Conservation (phyloP, 345 rosid genomes). For the Isatis tinctoria region DNA sequence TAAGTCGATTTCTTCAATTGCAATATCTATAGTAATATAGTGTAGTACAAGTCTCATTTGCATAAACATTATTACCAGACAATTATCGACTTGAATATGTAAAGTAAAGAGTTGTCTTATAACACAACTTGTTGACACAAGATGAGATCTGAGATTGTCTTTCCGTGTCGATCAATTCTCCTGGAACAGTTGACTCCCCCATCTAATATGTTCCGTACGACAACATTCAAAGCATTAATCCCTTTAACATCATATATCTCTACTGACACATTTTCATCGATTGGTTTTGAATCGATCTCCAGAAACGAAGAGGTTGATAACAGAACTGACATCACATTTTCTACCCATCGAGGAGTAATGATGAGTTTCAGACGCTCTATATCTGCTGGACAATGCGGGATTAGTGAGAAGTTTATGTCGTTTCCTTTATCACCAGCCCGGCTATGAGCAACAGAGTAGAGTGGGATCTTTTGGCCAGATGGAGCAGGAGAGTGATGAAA, state of each 20-base stretch:
- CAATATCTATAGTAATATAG: neutral
- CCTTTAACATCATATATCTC: constrained; percentile 78
- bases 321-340: constrained; percentile 54
- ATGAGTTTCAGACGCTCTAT: constrained; percentile 52
- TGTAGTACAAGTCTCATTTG: constrained; percentile 6
- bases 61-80: neutral
- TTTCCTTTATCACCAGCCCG: constrained; percentile 90
- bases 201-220: constrained; percentile 74
- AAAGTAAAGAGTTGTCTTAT: constrained; percentile 23
- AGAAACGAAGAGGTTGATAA: constrained; percentile 44
- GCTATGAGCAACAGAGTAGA: constrained; percentile 67
- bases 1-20: constrained; percentile 17
- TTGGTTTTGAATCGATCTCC: constrained; percentile 32
- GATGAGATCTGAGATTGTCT: constrained; percentile 74
- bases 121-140: constrained; percentile 58
- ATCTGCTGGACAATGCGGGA: constrained; percentile 64
- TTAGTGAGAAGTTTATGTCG: constrained; percentile 73
- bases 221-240: constrained; percentile 62
- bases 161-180: constrained; percentile 87
- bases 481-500: constrained; percentile 46
- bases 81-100: neutral
- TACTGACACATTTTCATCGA: constrained; percentile 42
- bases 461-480: constrained; percentile 50
- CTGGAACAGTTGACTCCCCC: constrained; percentile 92
- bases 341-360: constrained; percentile 73